Base-by-base conservation (phyloP, 179 eudicot species). In the Vitellaria paradoxa region DNA sequence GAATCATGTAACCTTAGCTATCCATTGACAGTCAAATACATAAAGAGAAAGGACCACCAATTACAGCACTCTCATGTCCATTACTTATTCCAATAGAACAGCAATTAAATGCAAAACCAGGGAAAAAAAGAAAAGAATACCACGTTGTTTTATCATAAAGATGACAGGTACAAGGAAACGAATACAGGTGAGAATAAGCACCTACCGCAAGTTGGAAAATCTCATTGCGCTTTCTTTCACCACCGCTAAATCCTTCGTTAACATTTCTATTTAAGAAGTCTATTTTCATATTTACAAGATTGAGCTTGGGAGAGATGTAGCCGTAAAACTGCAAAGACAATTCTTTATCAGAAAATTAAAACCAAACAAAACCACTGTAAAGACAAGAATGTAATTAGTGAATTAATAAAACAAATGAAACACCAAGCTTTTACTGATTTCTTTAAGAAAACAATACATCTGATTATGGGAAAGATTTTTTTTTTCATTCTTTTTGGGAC, bases 171-270 rank as follows among this genome's bases (percentile, higher is more conserved):
- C 9, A 24, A 52, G 40, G 13, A 26, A 49, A 49, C 20, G 61
- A 17, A 64, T 9, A 74, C n/a, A 9, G 18, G 18, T 10, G 20
- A 26, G 14, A 20, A 30, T n/a, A 21, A 59, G 21, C 55, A 30
- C 86, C 78, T 93, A 96, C 98, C 88, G 98, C 99, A 81, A 96
- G 97, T 79, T 96, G 99, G 78, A 96, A 82, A 73, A 96, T 93
- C 85, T 96, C 99, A 77, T 96, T 96, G 73, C 99, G 90, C 86
- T 96, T 96, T 87, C 84, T 91, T 83, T 96, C 99, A 72, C 99
- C 99, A 56, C 99, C 99, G 83, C 99, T 96, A 75, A 96, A 96
- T 74, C 99, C 99, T 87, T 91, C 99, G 78, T 96, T 96, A 46
- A 96, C 99, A 74, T 96, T 93, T 90, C 99, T 89, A 80, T 93